Conservation (phyloP, 192 early-diverging fungal genomes). For the Mortierella alpina region DNA sequence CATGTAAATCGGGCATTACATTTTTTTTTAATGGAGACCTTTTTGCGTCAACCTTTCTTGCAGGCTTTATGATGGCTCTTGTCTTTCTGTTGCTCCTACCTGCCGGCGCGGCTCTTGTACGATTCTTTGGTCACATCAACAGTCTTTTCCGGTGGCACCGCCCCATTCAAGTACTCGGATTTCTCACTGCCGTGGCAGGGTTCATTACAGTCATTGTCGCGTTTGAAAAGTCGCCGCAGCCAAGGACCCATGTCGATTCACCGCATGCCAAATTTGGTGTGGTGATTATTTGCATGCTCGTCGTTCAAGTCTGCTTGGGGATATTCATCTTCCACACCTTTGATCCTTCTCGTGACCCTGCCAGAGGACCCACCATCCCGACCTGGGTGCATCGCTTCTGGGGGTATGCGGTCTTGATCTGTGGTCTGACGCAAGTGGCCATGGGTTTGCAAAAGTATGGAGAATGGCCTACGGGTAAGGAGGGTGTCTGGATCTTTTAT, state of each 20-base stretch:
- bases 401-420: constrained; percentile 26
- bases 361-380: not conserved
- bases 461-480: constrained; percentile 26
- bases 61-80: constrained; percentile 31
- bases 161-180: constrained; percentile 29
- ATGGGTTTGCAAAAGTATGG: constrained; percentile 32
- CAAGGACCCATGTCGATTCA: not conserved
- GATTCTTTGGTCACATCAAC: constrained; percentile 30
- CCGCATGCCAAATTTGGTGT: constrained; percentile 20
- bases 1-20: not conserved
- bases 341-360: constrained; percentile 4
- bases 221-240: not conserved
- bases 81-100: constrained; percentile 39
- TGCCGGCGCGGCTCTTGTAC: constrained; percentile 19
- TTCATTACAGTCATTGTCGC: not conserved
- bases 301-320: constrained; percentile 20
- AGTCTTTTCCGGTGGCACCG: constrained; percentile 35
- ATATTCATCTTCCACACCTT: constrained; percentile 37
- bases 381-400: constrained; percentile 37
- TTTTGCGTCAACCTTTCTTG: not conserved
- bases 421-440: constrained; percentile 15
- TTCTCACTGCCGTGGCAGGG: not conserved
- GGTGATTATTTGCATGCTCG: constrained; percentile 10
- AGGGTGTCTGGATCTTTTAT: constrained; percentile 27
- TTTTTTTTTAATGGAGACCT: not conserved